phyloP scores from a whole-genome alignment of 176 grass and related monocot species.

The Aegilops speltoides region DNA sequence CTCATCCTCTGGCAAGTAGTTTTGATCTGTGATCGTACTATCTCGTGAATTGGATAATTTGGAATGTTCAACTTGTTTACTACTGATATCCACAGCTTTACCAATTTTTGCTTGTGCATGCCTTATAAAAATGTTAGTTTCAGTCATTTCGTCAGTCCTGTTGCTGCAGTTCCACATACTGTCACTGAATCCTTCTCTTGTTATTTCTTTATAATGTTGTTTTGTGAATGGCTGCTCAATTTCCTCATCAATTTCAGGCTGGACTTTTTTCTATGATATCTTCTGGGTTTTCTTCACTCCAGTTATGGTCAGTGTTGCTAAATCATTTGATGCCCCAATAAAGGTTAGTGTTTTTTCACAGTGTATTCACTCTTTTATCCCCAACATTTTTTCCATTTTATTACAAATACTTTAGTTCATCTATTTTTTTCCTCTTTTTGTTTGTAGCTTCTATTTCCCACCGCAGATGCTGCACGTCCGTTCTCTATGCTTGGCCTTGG shows the following conservation, averaged over 20 bases:
- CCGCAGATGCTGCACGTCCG: conserved; percentile 63
- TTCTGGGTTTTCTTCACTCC: conserved; percentile 99
- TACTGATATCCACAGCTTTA: neutral
- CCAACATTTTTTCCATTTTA: neutral
- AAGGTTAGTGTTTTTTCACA: conserved; percentile 50
- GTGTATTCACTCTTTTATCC: neutral
- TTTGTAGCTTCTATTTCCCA: conserved; percentile 85
- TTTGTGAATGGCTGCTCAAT: neutral
- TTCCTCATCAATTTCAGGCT: conserved; percentile 38
- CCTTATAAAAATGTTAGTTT: conserved; percentile 13
- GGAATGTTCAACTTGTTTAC: neutral
- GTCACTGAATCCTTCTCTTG: neutral
- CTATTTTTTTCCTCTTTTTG: neutral
- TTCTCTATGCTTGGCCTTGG: conserved; percentile 98
- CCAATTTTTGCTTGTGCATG: neutral
- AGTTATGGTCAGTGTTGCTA: conserved; percentile 97
- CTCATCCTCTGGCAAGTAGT: neutral
- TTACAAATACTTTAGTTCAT: neutral
- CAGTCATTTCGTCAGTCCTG: conserved; percentile 8
- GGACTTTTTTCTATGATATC: conserved; percentile 93
- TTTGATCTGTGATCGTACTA: neutral
- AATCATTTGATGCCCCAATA: conserved; percentile 98
- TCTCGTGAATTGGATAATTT: neutral
- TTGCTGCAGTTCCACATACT: neutral
- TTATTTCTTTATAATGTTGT: neutral